Base-by-base conservation (phyloP, 371 early-diverging fungal species). In the Mortierella sp. region DNA sequence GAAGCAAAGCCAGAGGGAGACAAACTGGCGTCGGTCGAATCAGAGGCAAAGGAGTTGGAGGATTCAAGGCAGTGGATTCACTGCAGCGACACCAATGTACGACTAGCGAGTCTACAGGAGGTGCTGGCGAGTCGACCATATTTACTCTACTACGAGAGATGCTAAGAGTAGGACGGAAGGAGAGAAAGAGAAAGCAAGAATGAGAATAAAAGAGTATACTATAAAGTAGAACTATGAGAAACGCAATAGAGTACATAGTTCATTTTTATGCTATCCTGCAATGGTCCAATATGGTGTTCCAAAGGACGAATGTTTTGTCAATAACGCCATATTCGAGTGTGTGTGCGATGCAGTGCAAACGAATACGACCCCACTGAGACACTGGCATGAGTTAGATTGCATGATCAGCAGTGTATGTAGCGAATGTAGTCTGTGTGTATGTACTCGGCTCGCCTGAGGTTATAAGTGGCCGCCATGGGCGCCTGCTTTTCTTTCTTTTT, bases 71-170 rank as follows among this genome's bases (percentile, higher is more conserved):
- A 78, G 43, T 77, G 77, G 77, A 72, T 77, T 40, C 52, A 70
- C 40, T 78, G 79, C 57, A 61, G 79, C n/a, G 84, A 83, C 55
- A 63, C 71, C 52, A 58, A 69, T 55, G 79, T 78, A 9, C 73
- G 79, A 35, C 26, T 55, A 52, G 70, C 79, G 22, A 66, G 66
- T 14, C 45, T 68, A 39, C 71, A 78, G 30, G 75, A 78, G 35
- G 70, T 73, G 28, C 61, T 77, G 18, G 69, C 62, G 16, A 76
- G 77, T 62, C 68, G 66, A 20, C 72, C 73, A 5, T 71, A 78
- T 52, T 68, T 83, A 14, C 64, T 72, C 12, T 81, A 68, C 73
- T 85, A 64, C 40, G 77, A 81, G 80, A 84, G 83, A 65, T 77
- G 68, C 72, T 84, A 78, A 65, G 9, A 14, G 32, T 30, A 32